Evolutionary conservation across 192 early-diverging fungal genomes (phyloP).

Genomic region (Cladochytrium replicatum): DNA sequence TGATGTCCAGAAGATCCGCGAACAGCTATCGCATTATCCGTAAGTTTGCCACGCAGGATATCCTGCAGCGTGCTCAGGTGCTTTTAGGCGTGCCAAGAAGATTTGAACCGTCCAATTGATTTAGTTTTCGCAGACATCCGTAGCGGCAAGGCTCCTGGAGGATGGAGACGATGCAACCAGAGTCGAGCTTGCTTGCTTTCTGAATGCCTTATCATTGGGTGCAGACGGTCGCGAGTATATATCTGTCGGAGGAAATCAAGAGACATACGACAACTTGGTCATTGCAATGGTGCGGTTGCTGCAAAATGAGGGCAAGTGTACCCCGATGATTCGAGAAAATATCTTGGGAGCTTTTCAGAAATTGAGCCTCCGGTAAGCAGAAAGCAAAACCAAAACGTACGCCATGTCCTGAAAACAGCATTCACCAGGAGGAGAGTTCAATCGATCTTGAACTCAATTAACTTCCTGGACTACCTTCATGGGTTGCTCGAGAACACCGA

Average conservation of each 20-base stretch:
- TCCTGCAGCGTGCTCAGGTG: slow-evolving; percentile 1
- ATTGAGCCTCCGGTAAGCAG: slow-evolving; percentile 27
- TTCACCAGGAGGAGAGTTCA: slow-evolving; percentile 30
- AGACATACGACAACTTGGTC: no score
- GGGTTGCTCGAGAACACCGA: slow-evolving; percentile 24
- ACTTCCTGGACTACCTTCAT: slow-evolving; percentile 22
- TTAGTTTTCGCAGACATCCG: neutral
- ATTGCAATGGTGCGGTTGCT: slow-evolving; percentile 14
- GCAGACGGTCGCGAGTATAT: slow-evolving; percentile 34
- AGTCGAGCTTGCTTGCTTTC: slow-evolving; percentile 15
- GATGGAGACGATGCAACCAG: slow-evolving; percentile 10
- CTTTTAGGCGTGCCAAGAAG: no score
- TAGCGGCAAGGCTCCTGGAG: neutral
- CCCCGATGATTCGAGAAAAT: slow-evolving; percentile 24
- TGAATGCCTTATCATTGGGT: slow-evolving; percentile 31
- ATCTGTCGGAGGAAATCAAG: neutral
- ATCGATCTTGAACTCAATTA: slow-evolving; percentile 24
- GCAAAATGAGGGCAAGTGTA: slow-evolving; percentile 12
- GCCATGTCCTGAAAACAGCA: neutral
- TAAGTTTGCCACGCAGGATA: neutral
- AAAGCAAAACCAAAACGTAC: neutral
- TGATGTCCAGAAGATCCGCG: neutral
- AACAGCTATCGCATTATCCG: neutral
- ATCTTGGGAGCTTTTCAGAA: slow-evolving; percentile 39
- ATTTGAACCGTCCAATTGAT: neutral